phyloP scores from a whole-genome alignment of 2,329 filamentous ascomycete genomes.

The Aureobasidium sp. region DNA sequence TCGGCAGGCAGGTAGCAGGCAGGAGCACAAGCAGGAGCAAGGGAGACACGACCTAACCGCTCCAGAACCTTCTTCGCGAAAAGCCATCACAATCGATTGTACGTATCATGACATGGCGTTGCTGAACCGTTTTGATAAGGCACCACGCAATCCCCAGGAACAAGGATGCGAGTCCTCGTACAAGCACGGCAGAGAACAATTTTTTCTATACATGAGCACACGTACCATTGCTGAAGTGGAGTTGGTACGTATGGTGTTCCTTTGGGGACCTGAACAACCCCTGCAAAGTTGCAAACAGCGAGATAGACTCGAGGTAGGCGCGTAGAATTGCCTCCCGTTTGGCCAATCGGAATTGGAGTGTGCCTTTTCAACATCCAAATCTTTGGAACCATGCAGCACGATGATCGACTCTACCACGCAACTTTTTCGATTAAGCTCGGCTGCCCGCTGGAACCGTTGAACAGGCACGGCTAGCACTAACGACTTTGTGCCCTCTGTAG shows the following conservation, averaged over 20 bases:
- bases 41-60: neutral
- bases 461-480: constrained; percentile 2
- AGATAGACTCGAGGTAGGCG: constrained; percentile 7
- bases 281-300: neutral
- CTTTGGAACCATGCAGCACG: neutral
- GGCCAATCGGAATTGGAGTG: neutral
- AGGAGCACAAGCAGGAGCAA: neutral
- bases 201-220: neutral
- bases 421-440: neutral
- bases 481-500: constrained; percentile 9
- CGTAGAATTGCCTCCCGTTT: neutral
- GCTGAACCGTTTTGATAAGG: neutral
- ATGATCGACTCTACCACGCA: constrained; percentile 12
- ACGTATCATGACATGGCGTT: neutral
- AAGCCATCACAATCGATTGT: constrained; percentile 1
- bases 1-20: neutral
- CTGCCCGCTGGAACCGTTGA: constrained; percentile 3
- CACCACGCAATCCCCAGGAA: neutral
- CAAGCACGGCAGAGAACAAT: neutral
- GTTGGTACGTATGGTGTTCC: neutral
- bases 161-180: neutral
- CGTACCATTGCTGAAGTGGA: neutral
- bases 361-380: neutral
- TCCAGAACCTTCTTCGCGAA: neutral
- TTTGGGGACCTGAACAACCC: constrained; percentile 4